A percentile compares a stretch with the other conserved stretches of the same genome.
phyloP scores from a whole-genome alignment of 208 protist genomes.

The Wallacemonas sp. region DNA sequence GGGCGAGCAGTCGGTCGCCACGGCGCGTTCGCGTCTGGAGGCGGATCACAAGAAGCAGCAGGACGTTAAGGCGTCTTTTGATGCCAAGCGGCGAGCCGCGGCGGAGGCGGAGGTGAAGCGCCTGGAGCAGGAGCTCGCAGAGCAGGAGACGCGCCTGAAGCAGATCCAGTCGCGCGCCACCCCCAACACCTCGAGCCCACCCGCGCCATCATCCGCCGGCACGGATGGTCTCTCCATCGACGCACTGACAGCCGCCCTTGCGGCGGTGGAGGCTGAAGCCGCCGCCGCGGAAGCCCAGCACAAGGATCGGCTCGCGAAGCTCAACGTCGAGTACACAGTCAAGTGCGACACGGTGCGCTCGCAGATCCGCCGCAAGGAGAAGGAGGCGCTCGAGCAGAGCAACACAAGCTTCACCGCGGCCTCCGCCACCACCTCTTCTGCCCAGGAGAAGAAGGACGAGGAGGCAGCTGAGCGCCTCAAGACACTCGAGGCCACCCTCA shows the following conservation, averaged over 20 bases:
- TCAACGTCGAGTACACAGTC: constrained; percentile 17
- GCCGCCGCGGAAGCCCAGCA: constrained; percentile 25
- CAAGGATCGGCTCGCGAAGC: constrained; percentile 17
- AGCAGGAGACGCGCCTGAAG: constrained; percentile 20
- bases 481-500: constrained; percentile 37
- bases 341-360: constrained; percentile 7
- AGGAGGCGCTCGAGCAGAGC: constrained; percentile 18
- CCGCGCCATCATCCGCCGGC: neutral
- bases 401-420: neutral
- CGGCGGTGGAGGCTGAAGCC: constrained; percentile 19
- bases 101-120: constrained; percentile 13
- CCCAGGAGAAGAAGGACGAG: constrained; percentile 12
- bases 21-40: constrained; percentile 2
- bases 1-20: constrained; percentile 13
- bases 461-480: too few species aligned
- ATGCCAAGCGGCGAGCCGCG: neutral
- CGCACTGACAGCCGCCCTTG: constrained; percentile 1
- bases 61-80: constrained; percentile 1
- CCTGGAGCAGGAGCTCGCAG: constrained; percentile 17
- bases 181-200: neutral
- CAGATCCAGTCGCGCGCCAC: neutral
- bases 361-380: constrained; percentile 20
- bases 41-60: constrained; percentile 13
- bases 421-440: neutral
- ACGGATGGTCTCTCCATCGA: constrained; percentile 12